Conservation (phyloP, 306 rosid genomes). For the Gastrolobium bilobum region DNA sequence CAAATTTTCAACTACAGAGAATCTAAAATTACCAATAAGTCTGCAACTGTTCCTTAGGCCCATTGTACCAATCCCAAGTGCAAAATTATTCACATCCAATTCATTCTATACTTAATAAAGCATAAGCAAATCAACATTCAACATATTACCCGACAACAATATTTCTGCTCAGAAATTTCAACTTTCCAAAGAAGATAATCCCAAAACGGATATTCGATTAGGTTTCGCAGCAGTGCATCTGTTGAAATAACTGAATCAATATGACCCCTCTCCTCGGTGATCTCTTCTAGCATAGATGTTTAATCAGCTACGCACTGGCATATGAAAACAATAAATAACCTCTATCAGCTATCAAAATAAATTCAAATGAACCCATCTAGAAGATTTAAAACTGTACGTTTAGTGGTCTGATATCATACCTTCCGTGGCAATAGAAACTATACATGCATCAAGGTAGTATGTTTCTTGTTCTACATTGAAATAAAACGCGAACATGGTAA, state of each 20-base stretch:
- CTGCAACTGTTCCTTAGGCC: conserved; percentile 8
- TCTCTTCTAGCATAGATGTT: conserved; percentile 15
- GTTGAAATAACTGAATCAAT: conserved; percentile 32
- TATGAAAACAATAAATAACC: neutral
- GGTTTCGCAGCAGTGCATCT: conserved; percentile 6
- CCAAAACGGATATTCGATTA: conserved; percentile 16
- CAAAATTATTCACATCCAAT: conserved; percentile 38
- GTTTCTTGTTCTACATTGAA: conserved; percentile 51
- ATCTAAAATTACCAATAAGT: neutral
- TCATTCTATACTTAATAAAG: neutral
- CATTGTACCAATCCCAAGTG: conserved; percentile 31
- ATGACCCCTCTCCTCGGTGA: conserved; percentile 27
- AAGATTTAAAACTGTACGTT: conserved; percentile 19
- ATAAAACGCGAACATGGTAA: conserved; percentile 34
- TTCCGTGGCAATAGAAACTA: conserved; percentile 38
- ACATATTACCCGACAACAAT: conserved; percentile 19
- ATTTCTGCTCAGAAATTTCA: conserved; percentile 28
- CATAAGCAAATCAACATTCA: conserved; percentile 35
- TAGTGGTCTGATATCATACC: conserved; percentile 41
- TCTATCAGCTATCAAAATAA: conserved; percentile 30
- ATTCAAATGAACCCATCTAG: conserved; percentile 38
- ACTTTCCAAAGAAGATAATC: neutral
- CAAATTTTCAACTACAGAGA: conserved; percentile 13
- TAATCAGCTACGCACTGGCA: conserved; percentile 42
- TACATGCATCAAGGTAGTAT: conserved; percentile 29